Base-by-base conservation (phyloP, 2,329 filamentous ascomycete genomes). In the Cladobotryum protrusum region DNA sequence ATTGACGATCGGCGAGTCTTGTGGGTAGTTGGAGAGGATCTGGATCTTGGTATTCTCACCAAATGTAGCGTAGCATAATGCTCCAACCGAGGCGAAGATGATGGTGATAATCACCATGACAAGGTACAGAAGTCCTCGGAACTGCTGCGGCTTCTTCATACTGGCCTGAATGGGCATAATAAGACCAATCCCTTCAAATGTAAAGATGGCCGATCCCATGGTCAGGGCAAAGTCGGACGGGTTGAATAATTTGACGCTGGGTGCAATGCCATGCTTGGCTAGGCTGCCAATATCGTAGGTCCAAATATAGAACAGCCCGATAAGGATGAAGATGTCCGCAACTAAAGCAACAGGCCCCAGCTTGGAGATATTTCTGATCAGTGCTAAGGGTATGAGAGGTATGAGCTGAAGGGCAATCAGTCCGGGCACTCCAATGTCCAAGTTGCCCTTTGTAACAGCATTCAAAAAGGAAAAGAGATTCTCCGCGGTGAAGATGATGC, bases 121-220 rank as follows among this genome's bases (percentile, higher is more conserved):
- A 12, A 79, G 57, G 53, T 75, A 85, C 1, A 89, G 77, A 3
- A 89, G 74, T 50, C 72, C 72, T 57, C 79, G 76, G 58, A 89
- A 89, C 15, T 82, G 75, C 54, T 87, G 72, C 0, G 86, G 86
- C 51, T 82, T 72, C 59, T 79, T 79, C 86, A 89, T 89, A 50
- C 82, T 85, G 8, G 83, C 85, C 62, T 89, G 84, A 48, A 89
- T 89, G 0, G 86, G 86, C 8, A 89, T 71, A 55, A 89, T 87
- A 19, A 89, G 78, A 1, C 86, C 86, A 43, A 89, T 89, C 43
- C 86, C 86, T 63, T 89, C 86, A 57, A 88, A 89, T 0, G 86
- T 88, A 68, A 89, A 89, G 61, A 89, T 88, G 35, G 84, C 81
- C 2, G 83, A 81, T 47, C 86, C 86, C 43, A 89, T 77, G 20